These are phyloP conservation scores for Uromyces viciae-fabae DNA, from an alignment of 1,284 basidiomycete genomes.

Conservation along the genomic window DNA sequence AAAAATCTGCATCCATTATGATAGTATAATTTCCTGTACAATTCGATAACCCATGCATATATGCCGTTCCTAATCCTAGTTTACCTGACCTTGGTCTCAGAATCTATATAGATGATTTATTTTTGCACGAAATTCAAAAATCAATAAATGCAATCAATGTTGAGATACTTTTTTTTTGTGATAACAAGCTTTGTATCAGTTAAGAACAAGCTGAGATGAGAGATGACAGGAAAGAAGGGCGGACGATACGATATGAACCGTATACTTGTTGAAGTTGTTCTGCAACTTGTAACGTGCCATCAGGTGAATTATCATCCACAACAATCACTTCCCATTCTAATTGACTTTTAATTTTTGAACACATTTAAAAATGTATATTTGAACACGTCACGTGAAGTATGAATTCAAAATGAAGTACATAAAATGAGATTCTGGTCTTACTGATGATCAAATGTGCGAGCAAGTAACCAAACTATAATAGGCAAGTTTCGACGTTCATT, in stretches of 20 bases:
- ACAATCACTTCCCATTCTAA: constrained; percentile 75
- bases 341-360: background rate
- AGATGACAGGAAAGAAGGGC: constrained; percentile 49
- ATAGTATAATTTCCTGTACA: constrained; percentile 88
- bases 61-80: constrained; percentile 66
- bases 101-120: constrained; percentile 15
- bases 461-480: constrained; percentile 76
- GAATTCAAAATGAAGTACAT: too few relatives aligned
- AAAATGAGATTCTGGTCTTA: too few relatives aligned
- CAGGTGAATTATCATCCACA: constrained; percentile 85
- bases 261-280: constrained; percentile 70
- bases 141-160: background rate
- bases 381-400: background rate
- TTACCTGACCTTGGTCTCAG: constrained; percentile 34
- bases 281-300: constrained; percentile 84
- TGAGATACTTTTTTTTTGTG: too few relatives aligned
- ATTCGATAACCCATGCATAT: constrained; percentile 82
- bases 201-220: background rate
- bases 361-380: background rate
- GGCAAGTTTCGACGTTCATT: constrained; percentile 88
- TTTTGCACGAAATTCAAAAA: background rate
- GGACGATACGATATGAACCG: constrained; percentile 75
- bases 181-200: background rate
- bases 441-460: constrained; percentile 70
- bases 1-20: constrained; percentile 95